Conservation (phyloP, 306 rosid genomes). For the Vigna mungo region DNA sequence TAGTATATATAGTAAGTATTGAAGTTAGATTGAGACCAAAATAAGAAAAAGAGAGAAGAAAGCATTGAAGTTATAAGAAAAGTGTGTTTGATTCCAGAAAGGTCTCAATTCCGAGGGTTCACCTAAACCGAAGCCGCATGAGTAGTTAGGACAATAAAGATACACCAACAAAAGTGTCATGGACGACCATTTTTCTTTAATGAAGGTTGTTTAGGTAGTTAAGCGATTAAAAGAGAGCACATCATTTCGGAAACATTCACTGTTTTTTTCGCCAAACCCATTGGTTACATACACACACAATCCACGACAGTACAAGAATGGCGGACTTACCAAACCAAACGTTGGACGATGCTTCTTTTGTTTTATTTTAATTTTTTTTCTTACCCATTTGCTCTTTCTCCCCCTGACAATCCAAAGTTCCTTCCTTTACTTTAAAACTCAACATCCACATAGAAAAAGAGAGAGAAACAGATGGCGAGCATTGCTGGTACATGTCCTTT, state of each 20-base stretch:
- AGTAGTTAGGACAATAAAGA: constrained; percentile 46
- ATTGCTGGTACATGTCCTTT: constrained; percentile 53
- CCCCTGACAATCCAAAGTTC: constrained; percentile 39
- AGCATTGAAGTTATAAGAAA: background rate
- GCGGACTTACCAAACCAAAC: constrained; percentile 51
- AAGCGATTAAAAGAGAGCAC: constrained; percentile 39
- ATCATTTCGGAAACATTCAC: background rate
- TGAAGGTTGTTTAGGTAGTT: constrained; percentile 50
- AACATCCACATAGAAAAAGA: constrained; percentile 17
- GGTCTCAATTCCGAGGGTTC: constrained; percentile 23
- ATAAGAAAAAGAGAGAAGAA: background rate
- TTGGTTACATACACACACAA: constrained; percentile 27
- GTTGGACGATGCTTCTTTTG: constrained; percentile 36
- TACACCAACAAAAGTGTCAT: constrained; percentile 36
- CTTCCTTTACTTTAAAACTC: constrained; percentile 39
- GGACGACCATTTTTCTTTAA: constrained; percentile 30
- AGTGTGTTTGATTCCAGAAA: background rate
- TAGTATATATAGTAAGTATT: background rate
- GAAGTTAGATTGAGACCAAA: background rate
- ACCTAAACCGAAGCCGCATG: constrained; percentile 35
- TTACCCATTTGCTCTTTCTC: constrained; percentile 33
- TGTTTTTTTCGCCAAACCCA: constrained; percentile 45
- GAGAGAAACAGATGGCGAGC: constrained; percentile 45
- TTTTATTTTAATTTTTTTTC: background rate
- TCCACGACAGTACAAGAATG: constrained; percentile 13